A percentile compares a stretch with the other conserved stretches of the same genome.
These are phyloP conservation scores for Ilyonectria robusta DNA, from an alignment of 2,329 filamentous ascomycete species.

Conservation along the genomic window DNA sequence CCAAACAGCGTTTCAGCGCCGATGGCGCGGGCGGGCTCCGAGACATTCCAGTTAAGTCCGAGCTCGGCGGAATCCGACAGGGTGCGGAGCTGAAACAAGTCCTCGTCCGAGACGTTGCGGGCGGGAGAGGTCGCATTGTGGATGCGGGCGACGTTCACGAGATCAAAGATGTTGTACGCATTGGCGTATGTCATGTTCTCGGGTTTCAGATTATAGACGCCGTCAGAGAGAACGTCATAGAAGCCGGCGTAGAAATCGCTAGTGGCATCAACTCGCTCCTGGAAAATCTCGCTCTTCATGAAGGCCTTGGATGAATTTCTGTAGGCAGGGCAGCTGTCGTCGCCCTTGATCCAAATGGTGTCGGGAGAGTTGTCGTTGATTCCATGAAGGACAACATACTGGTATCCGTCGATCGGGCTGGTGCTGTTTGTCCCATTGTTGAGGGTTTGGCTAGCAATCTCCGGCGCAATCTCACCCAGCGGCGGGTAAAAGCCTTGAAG, in stretches of 20 bases:
- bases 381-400: slow-evolving; percentile 52
- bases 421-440: slow-evolving; percentile 50
- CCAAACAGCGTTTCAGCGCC: slow-evolving; percentile 51
- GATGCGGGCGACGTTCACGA: slow-evolving; percentile 54
- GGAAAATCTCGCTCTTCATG: slow-evolving; percentile 46
- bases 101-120: slow-evolving; percentile 50
- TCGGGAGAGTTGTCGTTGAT: slow-evolving; percentile 51
- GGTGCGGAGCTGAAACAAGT: slow-evolving; percentile 51
- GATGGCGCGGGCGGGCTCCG: slow-evolving; percentile 48
- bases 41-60: slow-evolving; percentile 50
- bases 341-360: slow-evolving; percentile 56
- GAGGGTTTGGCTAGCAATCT: slow-evolving; percentile 48
- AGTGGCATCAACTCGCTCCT: slow-evolving; percentile 46
- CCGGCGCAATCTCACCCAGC: slow-evolving; percentile 44
- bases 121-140: slow-evolving; percentile 50
- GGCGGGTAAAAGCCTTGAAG: slow-evolving; percentile 55
- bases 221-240: slow-evolving; percentile 47
- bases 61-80: slow-evolving; percentile 53
- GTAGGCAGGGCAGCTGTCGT: slow-evolving; percentile 52
- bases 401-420: slow-evolving; percentile 52
- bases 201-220: slow-evolving; percentile 50
- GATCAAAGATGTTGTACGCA: slow-evolving; percentile 55
- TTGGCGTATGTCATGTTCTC: slow-evolving; percentile 53
- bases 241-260: slow-evolving; percentile 50
- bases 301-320: slow-evolving; percentile 46